phyloP scores from a whole-genome alignment of 768 basidiomycete genomes.

The Termitomyces heimii region DNA sequence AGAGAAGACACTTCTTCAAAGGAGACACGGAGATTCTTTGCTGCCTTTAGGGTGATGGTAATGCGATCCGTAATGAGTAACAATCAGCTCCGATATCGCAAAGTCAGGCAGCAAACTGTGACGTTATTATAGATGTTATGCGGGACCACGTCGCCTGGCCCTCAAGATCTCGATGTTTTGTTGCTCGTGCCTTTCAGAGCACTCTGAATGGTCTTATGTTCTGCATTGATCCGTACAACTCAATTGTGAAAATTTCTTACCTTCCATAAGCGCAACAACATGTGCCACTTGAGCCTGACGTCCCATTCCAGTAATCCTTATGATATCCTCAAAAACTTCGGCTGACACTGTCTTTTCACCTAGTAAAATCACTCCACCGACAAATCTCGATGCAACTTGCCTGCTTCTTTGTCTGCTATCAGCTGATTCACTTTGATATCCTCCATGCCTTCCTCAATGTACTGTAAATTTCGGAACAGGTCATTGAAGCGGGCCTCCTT shows the following conservation, averaged over 20 bases:
- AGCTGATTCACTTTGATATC: slow-evolving; percentile 1
- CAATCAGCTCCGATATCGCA: background rate
- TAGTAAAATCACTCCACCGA: background rate
- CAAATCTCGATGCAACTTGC: slow-evolving; percentile 3
- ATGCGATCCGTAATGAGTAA: background rate
- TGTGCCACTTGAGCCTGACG: slow-evolving; percentile 8
- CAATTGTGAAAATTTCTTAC: slow-evolving; percentile 1
- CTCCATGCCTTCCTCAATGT: slow-evolving; percentile 1
- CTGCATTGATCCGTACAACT: background rate
- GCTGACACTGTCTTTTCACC: background rate
- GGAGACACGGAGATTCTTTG: background rate
- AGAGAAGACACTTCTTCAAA: background rate
- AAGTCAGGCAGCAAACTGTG: background rate
- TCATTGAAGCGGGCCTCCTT: slow-evolving; percentile 6
- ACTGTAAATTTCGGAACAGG: slow-evolving; percentile 8
- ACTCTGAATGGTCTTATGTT: slow-evolving; percentile 3
- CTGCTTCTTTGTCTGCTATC: background rate
- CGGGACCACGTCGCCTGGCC: background rate
- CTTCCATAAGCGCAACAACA: slow-evolving; percentile 7
- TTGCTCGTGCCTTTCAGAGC: slow-evolving; percentile 2
- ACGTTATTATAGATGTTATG: background rate
- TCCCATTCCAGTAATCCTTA: slow-evolving; percentile 6
- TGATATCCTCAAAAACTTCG: slow-evolving; percentile 5
- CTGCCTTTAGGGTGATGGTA: too few species aligned
- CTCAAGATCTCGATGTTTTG: background rate